Evolutionary conservation across 2,329 filamentous ascomycete genomes (phyloP), one percentile per base, ranked within the genome.

Genomic region (Zymoseptoria crescenta): DNA sequence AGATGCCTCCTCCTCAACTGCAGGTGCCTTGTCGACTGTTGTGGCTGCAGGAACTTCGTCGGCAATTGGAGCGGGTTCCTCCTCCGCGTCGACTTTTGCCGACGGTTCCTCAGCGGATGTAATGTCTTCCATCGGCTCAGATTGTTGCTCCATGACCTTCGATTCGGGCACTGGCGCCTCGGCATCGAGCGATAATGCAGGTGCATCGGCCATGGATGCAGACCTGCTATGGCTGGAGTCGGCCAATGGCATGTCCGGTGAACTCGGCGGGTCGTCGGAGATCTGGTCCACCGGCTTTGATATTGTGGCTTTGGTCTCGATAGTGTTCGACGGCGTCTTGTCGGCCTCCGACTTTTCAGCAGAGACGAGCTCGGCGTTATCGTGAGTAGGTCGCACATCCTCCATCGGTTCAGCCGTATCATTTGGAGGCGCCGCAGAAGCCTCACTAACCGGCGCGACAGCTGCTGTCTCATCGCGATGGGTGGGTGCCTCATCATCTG

Each of bases 221-320:
- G 73, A 72, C 35, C 72, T 69, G 64, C 73, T 76, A 56, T 75
- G 74, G n/a, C 68, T 65, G 8, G 67, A 67, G 3, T 72, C 70
- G 7, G 70, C 71, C 1, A 78, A 64, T n/a, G 76, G 75, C 28
- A 76, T 62, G 20, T 78, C 76, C 19, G 76, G 74, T 3, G 76
- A 77, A 61, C 73, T 77, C 1, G 74, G 75, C 1, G 68, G 64
- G 52, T 75, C 74, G 28, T 62, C 62, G 49, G 64, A 19, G 30
- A 59, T 21, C 9, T 52, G 19, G 9, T 58, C 41, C 13, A 64
- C 49, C 24, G 52, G 30, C 52, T 59, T 52, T 49, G 58, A 3
- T 8, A 56, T 48, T 52, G 54, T 56, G 54, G 60, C 52, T 53
- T 60, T 41, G 28, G 58, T 28, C 20, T 51, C 54, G 55, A 52